phyloP scores from a whole-genome alignment of 1,284 basidiomycete species.

The Violaceomyces palustris region DNA sequence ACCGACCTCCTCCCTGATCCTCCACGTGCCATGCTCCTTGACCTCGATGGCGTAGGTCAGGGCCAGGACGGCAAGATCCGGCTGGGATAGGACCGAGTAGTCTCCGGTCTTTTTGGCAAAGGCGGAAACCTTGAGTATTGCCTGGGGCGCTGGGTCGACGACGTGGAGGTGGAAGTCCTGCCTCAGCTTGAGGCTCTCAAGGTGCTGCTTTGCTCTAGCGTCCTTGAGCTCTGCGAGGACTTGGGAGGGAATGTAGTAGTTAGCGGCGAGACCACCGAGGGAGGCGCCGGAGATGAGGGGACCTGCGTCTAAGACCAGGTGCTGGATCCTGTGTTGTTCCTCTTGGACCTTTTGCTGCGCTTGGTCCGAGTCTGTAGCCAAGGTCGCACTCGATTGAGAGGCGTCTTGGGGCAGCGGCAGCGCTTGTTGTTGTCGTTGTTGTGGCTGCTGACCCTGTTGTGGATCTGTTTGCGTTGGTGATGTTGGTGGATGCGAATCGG shows the following conservation, averaged over 20 bases:
- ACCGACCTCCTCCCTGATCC: conserved; percentile 57
- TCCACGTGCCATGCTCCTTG: conserved; percentile 57
- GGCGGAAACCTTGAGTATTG: conserved; percentile 65
- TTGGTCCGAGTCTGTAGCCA: background rate
- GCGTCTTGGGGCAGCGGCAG: too few relatives aligned
- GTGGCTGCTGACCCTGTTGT: too few relatives aligned
- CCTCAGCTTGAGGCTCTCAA: conserved; percentile 36
- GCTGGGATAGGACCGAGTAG: conserved; percentile 81
- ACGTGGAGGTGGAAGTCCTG: conserved; percentile 41
- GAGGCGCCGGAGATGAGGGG: conserved; percentile 46
- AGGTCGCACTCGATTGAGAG: too few relatives aligned
- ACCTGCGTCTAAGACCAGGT: conserved; percentile 48
- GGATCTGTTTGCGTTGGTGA: too few relatives aligned
- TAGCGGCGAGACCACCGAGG: conserved; percentile 38
- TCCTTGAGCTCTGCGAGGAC: conserved; percentile 50
- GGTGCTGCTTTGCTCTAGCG: conserved; percentile 40
- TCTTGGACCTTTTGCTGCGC: too few relatives aligned
- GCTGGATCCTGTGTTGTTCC: conserved; percentile 39
- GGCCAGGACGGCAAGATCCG: conserved; percentile 87
- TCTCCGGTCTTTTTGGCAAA: conserved; percentile 96
- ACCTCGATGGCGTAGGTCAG: conserved; percentile 75
- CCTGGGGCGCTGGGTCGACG: conserved; percentile 41
- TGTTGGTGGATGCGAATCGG: too few relatives aligned
- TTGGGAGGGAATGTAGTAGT: conserved; percentile 44
- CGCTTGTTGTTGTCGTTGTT: too few relatives aligned